Percentiles rank a stretch among this genome's conserved stretches.
phyloP scores from a whole-genome alignment of 805 yeast genomes.

The Blastobotrys americana region DNA sequence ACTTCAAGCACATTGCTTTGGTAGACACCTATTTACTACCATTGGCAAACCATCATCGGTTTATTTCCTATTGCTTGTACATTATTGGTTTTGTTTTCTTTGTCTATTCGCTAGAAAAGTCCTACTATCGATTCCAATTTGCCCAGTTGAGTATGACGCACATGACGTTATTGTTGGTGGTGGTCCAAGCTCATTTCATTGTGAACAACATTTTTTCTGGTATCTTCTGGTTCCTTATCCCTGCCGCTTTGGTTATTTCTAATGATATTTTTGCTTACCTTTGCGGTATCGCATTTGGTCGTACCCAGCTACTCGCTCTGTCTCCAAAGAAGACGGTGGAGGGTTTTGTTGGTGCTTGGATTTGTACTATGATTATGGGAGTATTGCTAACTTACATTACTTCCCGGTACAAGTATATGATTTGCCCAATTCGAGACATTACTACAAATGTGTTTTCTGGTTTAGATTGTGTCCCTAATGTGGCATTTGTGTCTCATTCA shows the following conservation, averaged over 20 bases:
- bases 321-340: constrained; percentile 97
- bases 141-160: constrained; percentile 91
- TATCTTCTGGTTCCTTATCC: constrained; percentile 88
- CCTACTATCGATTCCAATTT: constrained; percentile 85
- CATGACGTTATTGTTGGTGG: constrained; percentile 84
- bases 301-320: constrained; percentile 82
- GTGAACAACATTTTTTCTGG: constrained; percentile 86
- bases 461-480: constrained; percentile 73
- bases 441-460: constrained; percentile 53
- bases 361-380: constrained; percentile 76
- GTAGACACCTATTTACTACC: constrained; percentile 48
- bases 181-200: constrained; percentile 89
- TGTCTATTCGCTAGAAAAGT: constrained; percentile 82
- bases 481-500: constrained; percentile 78
- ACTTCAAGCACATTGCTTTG: constrained; percentile 48
- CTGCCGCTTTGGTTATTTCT: constrained; percentile 84
- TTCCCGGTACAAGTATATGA: constrained; percentile 62
- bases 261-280: constrained; percentile 95
- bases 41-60: constrained; percentile 69
- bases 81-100: constrained; percentile 84
- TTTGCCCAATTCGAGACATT: constrained; percentile 73
- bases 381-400: constrained; percentile 57
- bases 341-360: constrained; percentile 97
- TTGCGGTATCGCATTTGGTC: constrained; percentile 95
- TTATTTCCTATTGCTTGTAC: constrained; percentile 76